These are phyloP conservation scores for Populus davidiana DNA, from an alignment of 345 rosid genomes.

Conservation along the genomic window DNA sequence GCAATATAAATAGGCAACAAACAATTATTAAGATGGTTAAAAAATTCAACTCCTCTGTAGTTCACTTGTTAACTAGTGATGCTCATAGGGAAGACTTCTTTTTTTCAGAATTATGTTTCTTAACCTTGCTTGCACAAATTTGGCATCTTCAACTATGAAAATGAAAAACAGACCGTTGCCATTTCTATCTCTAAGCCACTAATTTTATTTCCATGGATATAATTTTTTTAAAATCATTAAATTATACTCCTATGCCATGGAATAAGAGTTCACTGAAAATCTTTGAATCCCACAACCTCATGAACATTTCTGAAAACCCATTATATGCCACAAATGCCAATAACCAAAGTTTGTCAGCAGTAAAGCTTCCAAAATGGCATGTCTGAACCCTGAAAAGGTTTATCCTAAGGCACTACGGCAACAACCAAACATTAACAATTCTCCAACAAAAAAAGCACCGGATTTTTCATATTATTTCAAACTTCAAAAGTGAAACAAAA, in stretches of 20 bases:
- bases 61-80: neutral
- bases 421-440: neutral
- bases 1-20: neutral
- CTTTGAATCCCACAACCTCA: neutral
- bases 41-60: neutral
- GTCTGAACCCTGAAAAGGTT: neutral
- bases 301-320: neutral
- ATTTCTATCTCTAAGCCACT: neutral
- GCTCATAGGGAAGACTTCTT: neutral
- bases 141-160: neutral
- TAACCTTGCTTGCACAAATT: neutral
- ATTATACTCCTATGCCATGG: neutral
- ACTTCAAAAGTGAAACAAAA: neutral
- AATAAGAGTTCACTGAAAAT: neutral
- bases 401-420: neutral
- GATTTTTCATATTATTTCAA: neutral
- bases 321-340: neutral
- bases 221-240: neutral
- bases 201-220: neutral
- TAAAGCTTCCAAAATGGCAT: neutral
- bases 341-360: neutral
- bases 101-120: neutral
- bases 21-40: neutral
- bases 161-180: neutral
- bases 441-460: neutral